phyloP scores from a whole-genome alignment of 805 yeast species.

The Yarrowia deformans region DNA sequence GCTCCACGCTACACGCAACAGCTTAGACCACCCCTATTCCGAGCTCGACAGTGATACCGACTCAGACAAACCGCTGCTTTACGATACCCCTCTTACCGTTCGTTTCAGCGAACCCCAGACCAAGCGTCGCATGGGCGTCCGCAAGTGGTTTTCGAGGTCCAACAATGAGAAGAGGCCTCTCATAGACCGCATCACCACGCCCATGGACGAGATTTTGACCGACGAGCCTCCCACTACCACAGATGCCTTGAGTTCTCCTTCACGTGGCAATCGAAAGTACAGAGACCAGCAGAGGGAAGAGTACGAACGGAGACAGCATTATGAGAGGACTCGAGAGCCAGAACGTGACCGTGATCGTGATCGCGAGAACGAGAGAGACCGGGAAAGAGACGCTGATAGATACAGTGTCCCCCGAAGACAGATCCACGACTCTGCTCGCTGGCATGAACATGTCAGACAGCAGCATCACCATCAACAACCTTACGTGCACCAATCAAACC shows the following conservation, averaged over 20 bases:
- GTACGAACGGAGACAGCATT: slow-evolving; percentile 24
- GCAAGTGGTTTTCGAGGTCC: slow-evolving; percentile 31
- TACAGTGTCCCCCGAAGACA: slow-evolving; percentile 18
- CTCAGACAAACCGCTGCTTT: slow-evolving; percentile 7
- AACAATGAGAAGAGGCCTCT: slow-evolving; percentile 22
- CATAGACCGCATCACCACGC: slow-evolving; percentile 29
- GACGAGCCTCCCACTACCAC: slow-evolving; percentile 21
- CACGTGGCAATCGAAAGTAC: background rate
- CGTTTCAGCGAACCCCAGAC: slow-evolving; percentile 11
- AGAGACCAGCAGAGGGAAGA: slow-evolving; percentile 21
- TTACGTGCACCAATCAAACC: background rate
- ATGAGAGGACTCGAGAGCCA: slow-evolving; percentile 4
- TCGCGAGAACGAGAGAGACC: background rate
- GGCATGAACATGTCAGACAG: slow-evolving; percentile 31
- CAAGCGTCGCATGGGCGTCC: slow-evolving; percentile 21
- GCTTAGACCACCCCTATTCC: slow-evolving; percentile 14
- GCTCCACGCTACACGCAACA: slow-evolving; percentile 16
- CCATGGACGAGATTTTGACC: slow-evolving; percentile 28
- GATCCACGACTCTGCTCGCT: slow-evolving; percentile 9
- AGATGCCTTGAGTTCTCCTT: slow-evolving; percentile 15
- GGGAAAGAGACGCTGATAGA: slow-evolving; percentile 3
- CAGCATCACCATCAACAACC: background rate
- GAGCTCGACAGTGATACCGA: slow-evolving; percentile 21
- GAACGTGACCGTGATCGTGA: background rate
- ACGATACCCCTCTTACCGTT: slow-evolving; percentile 15